A percentile compares a stretch with the other conserved stretches of the same genome.
These are phyloP conservation scores for Blastobotrys malaysiensis DNA, from an alignment of 1,139 yeast species.

Conservation along the genomic window DNA sequence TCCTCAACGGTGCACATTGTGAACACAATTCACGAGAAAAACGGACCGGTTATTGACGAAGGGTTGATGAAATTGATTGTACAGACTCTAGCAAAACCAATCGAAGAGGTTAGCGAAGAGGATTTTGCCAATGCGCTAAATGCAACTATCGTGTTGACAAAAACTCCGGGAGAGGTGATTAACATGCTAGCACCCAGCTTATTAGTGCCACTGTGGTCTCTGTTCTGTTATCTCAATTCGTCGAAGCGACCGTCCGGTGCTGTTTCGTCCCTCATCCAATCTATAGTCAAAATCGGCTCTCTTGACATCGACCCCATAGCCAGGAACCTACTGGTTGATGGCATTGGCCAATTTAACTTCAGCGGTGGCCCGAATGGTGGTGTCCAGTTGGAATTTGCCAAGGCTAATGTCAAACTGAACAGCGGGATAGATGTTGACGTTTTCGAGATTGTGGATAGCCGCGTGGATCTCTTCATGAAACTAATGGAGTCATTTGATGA, in stretches of 20 bases:
- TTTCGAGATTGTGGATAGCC: constrained; percentile 45
- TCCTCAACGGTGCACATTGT: constrained; percentile 56
- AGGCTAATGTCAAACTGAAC: background rate
- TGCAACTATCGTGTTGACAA: constrained; percentile 39
- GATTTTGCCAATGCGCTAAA: constrained; percentile 59
- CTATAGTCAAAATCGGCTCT: constrained; percentile 3
- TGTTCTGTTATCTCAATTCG: constrained; percentile 46
- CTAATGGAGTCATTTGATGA: constrained; percentile 50
- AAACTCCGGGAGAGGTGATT: constrained; percentile 35
- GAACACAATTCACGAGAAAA: constrained; percentile 48
- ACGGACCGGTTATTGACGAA: constrained; percentile 49
- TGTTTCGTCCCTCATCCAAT: constrained; percentile 22
- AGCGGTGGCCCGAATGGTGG: constrained; percentile 50
- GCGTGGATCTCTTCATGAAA: constrained; percentile 43
- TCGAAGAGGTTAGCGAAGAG: constrained; percentile 36
- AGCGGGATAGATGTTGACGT: background rate
- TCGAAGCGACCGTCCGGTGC: constrained; percentile 35
- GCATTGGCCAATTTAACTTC: constrained; percentile 27
- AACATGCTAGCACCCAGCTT: constrained; percentile 33
- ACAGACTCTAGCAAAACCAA: constrained; percentile 8
- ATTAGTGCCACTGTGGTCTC: constrained; percentile 54
- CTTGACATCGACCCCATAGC: constrained; percentile 1
- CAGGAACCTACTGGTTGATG: constrained; percentile 4
- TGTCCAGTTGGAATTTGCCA: constrained; percentile 33
- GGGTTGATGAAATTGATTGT: constrained; percentile 38